Evolutionary conservation across 345 rosid species (phyloP).

Genomic region (Salix udensis): DNA sequence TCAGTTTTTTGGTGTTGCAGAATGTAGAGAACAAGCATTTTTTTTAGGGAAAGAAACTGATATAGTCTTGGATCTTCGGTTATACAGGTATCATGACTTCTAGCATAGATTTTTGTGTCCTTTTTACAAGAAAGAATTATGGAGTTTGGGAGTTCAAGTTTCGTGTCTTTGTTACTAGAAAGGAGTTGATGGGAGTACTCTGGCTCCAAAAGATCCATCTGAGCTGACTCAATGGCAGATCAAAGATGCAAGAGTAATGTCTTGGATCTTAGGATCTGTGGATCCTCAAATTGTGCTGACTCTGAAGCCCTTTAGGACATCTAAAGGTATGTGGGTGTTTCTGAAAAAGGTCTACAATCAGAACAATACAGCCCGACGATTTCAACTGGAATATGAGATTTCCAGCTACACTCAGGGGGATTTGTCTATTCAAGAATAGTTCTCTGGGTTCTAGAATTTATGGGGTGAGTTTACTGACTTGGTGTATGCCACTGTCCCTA

Average conservation of each 20-base stretch:
- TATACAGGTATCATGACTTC: too few relatives aligned
- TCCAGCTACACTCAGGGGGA: not conserved
- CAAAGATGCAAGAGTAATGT: constrained; percentile 11
- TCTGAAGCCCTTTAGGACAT: not conserved
- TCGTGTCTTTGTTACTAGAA: not conserved
- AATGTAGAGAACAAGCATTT: too few relatives aligned
- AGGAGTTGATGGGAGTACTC: constrained; percentile 2
- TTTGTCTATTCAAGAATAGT: constrained; percentile 19
- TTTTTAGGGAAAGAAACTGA: too few relatives aligned
- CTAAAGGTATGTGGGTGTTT: not conserved
- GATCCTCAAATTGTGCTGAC: not conserved
- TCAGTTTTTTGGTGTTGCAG: too few relatives aligned
- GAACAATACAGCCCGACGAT: not conserved
- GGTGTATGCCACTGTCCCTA: not conserved
- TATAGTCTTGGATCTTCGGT: too few relatives aligned
- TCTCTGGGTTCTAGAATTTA: constrained; percentile 1
- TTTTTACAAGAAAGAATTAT: constrained; percentile 11
- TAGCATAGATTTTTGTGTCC: not conserved
- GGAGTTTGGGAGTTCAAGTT: constrained; percentile 15
- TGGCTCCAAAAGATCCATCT: not conserved
- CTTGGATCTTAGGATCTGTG: not conserved
- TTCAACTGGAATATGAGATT: constrained; percentile 13
- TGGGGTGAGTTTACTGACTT: not conserved
- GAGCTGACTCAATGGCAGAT: not conserved
- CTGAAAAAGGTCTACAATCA: constrained; percentile 1